Evolutionary conservation across 164 flowering plant genomes (phyloP).

Genomic region (Piper betle): DNA sequence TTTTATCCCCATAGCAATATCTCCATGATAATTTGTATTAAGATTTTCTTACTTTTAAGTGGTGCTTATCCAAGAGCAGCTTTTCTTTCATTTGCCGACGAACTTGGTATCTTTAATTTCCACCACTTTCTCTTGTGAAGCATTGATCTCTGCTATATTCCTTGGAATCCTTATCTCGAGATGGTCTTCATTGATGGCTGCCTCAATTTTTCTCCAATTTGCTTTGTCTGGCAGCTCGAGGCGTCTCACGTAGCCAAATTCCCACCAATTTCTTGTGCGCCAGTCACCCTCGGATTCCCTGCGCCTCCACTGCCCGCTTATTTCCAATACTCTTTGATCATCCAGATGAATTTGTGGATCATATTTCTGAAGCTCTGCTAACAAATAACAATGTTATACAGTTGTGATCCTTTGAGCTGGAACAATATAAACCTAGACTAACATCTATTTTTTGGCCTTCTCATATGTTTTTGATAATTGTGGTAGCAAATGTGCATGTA

Average conservation of each 20-base stretch:
- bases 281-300: conserved; percentile 43
- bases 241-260: conserved; percentile 62
- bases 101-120: conserved; percentile 7
- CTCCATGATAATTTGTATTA: background rate
- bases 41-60: background rate
- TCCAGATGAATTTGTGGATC: conserved; percentile 35
- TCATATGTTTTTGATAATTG: too few relatives aligned
- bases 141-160: conserved; percentile 10
- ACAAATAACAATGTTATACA: background rate
- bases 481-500: too few relatives aligned
- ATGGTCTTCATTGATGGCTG: conserved; percentile 26
- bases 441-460: too few relatives aligned
- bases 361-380: conserved; percentile 31
- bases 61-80: background rate
- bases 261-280: conserved; percentile 83
- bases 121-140: conserved; percentile 13
- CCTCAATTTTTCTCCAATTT: conserved; percentile 46
- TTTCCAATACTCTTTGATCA: conserved; percentile 59
- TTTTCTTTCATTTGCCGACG: conserved; percentile 1
- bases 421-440: too few relatives aligned
- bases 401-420: background rate
- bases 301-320: conserved; percentile 57
- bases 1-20: background rate
- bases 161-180: conserved; percentile 64
- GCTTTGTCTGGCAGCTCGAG: conserved; percentile 74